These are phyloP conservation scores for Astrocystis sublimbata DNA, from an alignment of 495 filamentous ascomycete genomes.

Conservation along the genomic window DNA sequence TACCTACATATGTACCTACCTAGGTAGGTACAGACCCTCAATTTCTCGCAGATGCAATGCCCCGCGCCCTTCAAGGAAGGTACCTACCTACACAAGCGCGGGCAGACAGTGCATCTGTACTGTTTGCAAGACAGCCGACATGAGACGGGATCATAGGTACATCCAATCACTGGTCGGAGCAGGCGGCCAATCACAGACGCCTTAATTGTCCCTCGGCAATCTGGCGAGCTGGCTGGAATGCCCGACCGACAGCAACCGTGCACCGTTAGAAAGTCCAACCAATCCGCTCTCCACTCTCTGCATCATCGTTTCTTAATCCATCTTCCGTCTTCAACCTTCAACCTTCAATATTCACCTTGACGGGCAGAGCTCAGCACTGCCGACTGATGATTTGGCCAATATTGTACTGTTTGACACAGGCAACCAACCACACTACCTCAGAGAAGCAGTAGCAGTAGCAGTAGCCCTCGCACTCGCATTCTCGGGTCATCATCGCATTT, in stretches of 20 bases:
- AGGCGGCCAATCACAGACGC: slow-evolving; percentile 14
- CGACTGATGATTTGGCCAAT: too few relatives aligned
- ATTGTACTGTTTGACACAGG: background rate
- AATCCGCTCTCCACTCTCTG: slow-evolving; percentile 1
- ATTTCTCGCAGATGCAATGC: background rate
- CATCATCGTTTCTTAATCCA: slow-evolving; percentile 15
- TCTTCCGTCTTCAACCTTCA: background rate
- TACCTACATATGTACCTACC: too few relatives aligned
- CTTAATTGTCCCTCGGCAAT: slow-evolving; percentile 24
- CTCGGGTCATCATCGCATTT: background rate
- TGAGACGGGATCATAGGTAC: too few relatives aligned
- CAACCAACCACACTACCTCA: background rate
- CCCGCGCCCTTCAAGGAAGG: too few relatives aligned
- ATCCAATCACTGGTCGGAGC: background rate
- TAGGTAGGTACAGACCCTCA: too few relatives aligned
- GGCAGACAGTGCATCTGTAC: background rate
- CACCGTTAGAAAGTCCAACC: slow-evolving; percentile 20
- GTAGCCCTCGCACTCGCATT: slow-evolving; percentile 10
- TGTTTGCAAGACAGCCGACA: too few relatives aligned
- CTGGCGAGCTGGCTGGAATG: background rate
- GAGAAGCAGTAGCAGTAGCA: too few relatives aligned
- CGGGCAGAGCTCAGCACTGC: too few relatives aligned
- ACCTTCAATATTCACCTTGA: background rate
- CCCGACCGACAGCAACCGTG: too few relatives aligned
- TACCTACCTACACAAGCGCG: too few relatives aligned